Base-by-base conservation (phyloP, 352 stramenopile species). In the Aphanomyces astaci region DNA sequence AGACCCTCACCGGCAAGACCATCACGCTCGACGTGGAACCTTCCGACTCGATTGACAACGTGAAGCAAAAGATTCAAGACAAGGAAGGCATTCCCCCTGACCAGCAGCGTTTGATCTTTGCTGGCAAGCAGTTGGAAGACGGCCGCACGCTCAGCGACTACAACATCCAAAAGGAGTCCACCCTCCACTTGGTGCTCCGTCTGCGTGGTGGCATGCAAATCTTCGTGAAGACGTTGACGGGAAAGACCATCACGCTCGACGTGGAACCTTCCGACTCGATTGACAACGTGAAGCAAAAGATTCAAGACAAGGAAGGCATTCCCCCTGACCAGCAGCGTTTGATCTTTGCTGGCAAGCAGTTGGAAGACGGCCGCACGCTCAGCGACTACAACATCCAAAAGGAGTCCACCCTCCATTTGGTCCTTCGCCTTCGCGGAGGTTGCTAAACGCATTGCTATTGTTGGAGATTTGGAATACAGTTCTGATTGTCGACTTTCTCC, bases 281-380 rank as follows among this genome's bases (percentile, higher is more conserved):
- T 63, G 91, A 97, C 78, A 94, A 98, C 75, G 95, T 99, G 48
- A 99, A 99, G 88, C 86, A 90, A 32, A 97, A 96, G 77, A 97
- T 97, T 75, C 74, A 94, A 56, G 87, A 96, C 73, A 97, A 88
- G 75, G 88, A 97, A 73, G 92, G 92, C 59, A 98, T 98, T 52
- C 95, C 92, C 28, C 79, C 90, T 45, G 94, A 98, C 72, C 92
- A 98, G 78, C 94, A 98, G 78, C 82, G 94, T 36, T 80, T 98
- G 59, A 98, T 98, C 73, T 98, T 98, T 75, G 93, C 86, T 28
- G 95, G 94, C 57, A 97, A 98, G 79, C 95, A 98, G 83, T 78
- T 98, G 17, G 90, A 98, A 72, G 92, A 96, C 72, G 84, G 84
- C 27, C 96, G 96, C 72, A 97, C 92, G n/a, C 77, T 98, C 31